Evolutionary conservation across 2,329 filamentous ascomycete species (phyloP).

Genomic region (Aspergillus ibericus): DNA sequence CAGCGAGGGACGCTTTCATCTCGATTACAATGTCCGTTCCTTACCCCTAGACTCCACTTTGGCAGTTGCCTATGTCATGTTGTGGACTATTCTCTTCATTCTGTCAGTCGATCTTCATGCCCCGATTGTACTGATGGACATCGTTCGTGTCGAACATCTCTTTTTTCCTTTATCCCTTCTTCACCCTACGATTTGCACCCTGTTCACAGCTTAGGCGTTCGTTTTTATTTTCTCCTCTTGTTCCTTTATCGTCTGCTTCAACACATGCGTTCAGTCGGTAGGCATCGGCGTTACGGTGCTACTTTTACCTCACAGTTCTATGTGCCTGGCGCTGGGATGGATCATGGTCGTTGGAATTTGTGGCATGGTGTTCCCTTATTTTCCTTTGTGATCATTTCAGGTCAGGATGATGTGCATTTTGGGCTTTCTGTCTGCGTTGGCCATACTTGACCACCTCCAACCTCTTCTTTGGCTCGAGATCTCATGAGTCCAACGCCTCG

Average conservation of each 20-base stretch:
- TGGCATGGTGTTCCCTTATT: slow-evolving; percentile 21
- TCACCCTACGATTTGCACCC: not conserved
- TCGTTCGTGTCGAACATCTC: not conserved
- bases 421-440: slow-evolving; percentile 18
- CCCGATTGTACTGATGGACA: not conserved
- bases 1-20: not conserved
- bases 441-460: slow-evolving; percentile 7
- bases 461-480: slow-evolving; percentile 11
- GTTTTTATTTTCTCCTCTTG: slow-evolving; percentile 13
- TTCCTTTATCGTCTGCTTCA: slow-evolving; percentile 16
- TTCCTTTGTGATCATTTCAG: slow-evolving; percentile 9
- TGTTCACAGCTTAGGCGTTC: slow-evolving; percentile 16
- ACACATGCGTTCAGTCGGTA: slow-evolving; percentile 18
- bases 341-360: slow-evolving; percentile 17
- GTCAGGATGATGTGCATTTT: slow-evolving; percentile 14
- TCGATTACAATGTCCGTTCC: not conserved
- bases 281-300: slow-evolving; percentile 25
- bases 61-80: not conserved
- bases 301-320: slow-evolving; percentile 14
- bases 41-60: not conserved
- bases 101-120: not conserved
- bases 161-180: not conserved
- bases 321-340: slow-evolving; percentile 25
- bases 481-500: slow-evolving; percentile 18
- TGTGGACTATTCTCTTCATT: not conserved